Percentiles rank a stretch among this genome's conserved stretches.
These are phyloP conservation scores for Coemansia furcata DNA, from an alignment of 192 early-diverging fungal genomes.

Conservation along the genomic window DNA sequence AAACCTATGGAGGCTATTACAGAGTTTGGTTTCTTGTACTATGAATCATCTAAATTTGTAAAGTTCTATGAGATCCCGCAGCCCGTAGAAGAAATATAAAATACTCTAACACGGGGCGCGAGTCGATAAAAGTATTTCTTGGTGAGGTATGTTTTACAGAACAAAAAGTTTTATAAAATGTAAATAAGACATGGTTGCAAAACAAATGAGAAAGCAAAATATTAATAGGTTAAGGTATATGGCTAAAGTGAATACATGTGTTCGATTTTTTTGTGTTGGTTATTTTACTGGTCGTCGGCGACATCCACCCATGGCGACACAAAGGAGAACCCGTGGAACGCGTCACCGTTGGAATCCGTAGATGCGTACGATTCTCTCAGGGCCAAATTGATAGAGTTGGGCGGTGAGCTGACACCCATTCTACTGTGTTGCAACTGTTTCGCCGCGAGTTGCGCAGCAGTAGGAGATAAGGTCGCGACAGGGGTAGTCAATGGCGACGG, in stretches of 20 bases:
- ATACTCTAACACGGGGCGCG: background rate
- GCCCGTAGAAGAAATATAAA: background rate
- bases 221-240: background rate
- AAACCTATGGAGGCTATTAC: too few species aligned
- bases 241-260: constrained; percentile 4
- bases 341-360: constrained; percentile 25
- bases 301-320: constrained; percentile 37
- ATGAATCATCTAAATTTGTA: background rate
- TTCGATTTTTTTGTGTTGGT: background rate
- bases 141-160: too few species aligned
- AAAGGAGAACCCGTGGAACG: constrained; percentile 50
- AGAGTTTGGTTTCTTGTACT: too few species aligned
- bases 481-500: constrained; percentile 14
- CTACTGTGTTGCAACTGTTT: constrained; percentile 24
- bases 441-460: background rate
- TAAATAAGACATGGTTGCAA: background rate
- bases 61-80: background rate
- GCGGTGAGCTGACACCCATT: constrained; percentile 21
- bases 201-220: background rate
- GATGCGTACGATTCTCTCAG: constrained; percentile 13
- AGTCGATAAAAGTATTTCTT: too few species aligned
- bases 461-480: background rate
- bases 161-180: background rate
- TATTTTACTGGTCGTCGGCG: constrained; percentile 16
- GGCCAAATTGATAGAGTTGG: constrained; percentile 9